Evolutionary conservation across 1,284 basidiomycete genomes (phyloP), one percentile per base, ranked within the genome.

Genomic region (Melampsora americana): DNA sequence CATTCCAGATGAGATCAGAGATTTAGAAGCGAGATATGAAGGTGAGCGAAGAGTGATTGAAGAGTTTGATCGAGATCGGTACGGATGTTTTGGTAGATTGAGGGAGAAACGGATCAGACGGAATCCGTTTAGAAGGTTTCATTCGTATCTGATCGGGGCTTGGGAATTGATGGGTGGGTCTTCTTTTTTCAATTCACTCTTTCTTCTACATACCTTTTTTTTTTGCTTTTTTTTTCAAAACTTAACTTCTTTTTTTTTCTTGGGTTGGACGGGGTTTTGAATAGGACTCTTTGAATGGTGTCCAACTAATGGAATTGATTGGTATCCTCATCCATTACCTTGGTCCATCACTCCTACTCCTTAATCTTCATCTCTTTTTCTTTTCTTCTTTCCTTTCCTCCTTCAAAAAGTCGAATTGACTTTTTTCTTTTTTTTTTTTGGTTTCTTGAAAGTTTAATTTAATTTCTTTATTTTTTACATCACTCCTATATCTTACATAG

Each of bases 281-380:
- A n/a, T 84, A 18, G 84, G 86, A 16, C 84, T 98, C 56, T 82
- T 98, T 30, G 89, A 93, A 80, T 97, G 92, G 91, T 98, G 95
- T 84, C 95, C 94, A 2, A 80, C 80, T 3, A 77, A 82, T 35
- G 79, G 80, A 39, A 82, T 77, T 53, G 74, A 78, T 26, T 68
- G 82, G 20, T 84, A 80, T 78, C 62, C 78, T 0, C 79, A 79
- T 1, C 60, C 73, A 16, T 69, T 83, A 28, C 83, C 83, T 1
- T 84, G 83, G 83, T 61, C 61, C 30, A n/a, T n/a, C n/a, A 60
- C 35, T 20, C 7, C 5, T 5, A 53, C 50, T 53, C 23, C 12
- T 53, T 3, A 5, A 20, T 5, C 12, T 53, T 53, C 50, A 20
- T 53, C 18, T 5, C 50, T n/a, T n/a, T n/a, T n/a, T 53, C 50